A percentile compares a stretch with the other conserved stretches of the same genome.
phyloP scores from a whole-genome alignment of 1,284 basidiomycete species.

The Boletellus dicymbophilus region DNA sequence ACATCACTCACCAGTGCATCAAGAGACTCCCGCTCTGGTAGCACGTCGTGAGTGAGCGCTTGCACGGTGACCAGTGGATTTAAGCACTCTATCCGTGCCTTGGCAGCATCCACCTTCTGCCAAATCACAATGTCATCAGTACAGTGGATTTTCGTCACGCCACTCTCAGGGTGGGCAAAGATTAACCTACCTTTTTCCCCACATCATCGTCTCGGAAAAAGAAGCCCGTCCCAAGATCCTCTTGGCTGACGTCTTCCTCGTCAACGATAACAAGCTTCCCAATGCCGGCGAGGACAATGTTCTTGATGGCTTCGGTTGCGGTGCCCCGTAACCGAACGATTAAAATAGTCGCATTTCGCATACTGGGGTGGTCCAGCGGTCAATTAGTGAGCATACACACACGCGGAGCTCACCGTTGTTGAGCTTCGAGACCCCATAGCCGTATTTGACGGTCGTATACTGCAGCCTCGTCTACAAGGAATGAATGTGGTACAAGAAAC shows the following conservation, averaged over 20 bases:
- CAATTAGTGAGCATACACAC: neutral
- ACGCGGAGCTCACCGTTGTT: conserved; percentile 71
- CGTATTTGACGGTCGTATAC: conserved; percentile 98
- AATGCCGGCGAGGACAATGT: conserved; percentile 81
- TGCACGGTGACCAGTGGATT: conserved; percentile 91
- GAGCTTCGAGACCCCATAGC: conserved; percentile 97
- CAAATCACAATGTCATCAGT: conserved; percentile 25
- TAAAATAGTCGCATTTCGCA: conserved; percentile 92
- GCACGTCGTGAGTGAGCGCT: conserved; percentile 54
- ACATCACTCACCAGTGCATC: conserved; percentile 62
- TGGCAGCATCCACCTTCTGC: conserved; percentile 85
- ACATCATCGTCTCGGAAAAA: conserved; percentile 94
- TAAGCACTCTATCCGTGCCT: conserved; percentile 81
- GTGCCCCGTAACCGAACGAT: conserved; percentile 82
- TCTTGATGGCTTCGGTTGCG: conserved; percentile 97
- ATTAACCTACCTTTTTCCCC: conserved; percentile 70
- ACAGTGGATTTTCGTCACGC: conserved; percentile 37
- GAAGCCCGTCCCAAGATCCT: conserved; percentile 92
- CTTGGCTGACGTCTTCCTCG: conserved; percentile 58
- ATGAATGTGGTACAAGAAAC: neutral
- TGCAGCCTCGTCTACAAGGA: conserved; percentile 70
- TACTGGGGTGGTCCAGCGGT: conserved; percentile 51
- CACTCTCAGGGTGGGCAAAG: neutral
- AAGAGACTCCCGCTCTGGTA: conserved; percentile 53
- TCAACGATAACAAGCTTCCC: conserved; percentile 74